Evolutionary conservation across 768 basidiomycete genomes (phyloP).

Genomic region (Hygrophorus pudorinus): DNA sequence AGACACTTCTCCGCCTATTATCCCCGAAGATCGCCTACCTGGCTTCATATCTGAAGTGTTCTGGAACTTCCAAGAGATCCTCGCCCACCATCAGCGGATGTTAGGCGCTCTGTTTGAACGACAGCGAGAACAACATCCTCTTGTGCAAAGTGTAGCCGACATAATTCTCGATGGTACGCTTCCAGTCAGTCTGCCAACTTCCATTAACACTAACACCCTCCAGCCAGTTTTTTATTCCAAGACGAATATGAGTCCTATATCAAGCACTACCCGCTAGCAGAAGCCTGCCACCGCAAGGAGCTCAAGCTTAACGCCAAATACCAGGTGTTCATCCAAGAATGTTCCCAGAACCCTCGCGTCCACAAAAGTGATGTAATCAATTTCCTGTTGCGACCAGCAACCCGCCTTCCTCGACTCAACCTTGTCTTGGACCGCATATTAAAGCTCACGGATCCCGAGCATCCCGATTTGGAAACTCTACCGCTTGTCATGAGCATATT

Average conservation of each 20-base stretch:
- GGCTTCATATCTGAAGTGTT: slow-evolving; percentile 77
- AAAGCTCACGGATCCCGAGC: slow-evolving; percentile 58
- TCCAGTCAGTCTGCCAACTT: slow-evolving; percentile 3
- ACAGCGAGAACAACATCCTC: slow-evolving; percentile 77
- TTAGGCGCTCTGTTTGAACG: slow-evolving; percentile 65
- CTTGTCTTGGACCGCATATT: slow-evolving; percentile 63
- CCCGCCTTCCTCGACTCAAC: slow-evolving; percentile 73
- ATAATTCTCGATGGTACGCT: slow-evolving; percentile 74
- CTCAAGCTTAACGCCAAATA: slow-evolving; percentile 60
- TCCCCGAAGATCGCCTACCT: slow-evolving; percentile 42
- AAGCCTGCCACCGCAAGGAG: slow-evolving; percentile 73
- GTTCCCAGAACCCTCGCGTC: slow-evolving; percentile 52
- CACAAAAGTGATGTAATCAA: slow-evolving; percentile 71
- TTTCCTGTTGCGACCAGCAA: slow-evolving; percentile 79
- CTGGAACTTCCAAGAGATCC: slow-evolving; percentile 65
- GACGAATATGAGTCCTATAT: slow-evolving; percentile 72
- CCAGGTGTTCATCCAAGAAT: slow-evolving; percentile 52
- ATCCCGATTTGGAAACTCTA: slow-evolving; percentile 70
- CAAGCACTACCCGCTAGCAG: slow-evolving; percentile 81
- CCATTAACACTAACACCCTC: slow-evolving; percentile 18
- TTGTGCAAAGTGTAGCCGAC: slow-evolving; percentile 77
- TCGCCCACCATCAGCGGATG: slow-evolving; percentile 57
- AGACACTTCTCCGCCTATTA: slow-evolving; percentile 53
- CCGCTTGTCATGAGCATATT: slow-evolving; percentile 64
- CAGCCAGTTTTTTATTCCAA: slow-evolving; percentile 40